Conservation (phyloP, 2,329 filamentous ascomycete species). For the Talaromyces piceae region DNA sequence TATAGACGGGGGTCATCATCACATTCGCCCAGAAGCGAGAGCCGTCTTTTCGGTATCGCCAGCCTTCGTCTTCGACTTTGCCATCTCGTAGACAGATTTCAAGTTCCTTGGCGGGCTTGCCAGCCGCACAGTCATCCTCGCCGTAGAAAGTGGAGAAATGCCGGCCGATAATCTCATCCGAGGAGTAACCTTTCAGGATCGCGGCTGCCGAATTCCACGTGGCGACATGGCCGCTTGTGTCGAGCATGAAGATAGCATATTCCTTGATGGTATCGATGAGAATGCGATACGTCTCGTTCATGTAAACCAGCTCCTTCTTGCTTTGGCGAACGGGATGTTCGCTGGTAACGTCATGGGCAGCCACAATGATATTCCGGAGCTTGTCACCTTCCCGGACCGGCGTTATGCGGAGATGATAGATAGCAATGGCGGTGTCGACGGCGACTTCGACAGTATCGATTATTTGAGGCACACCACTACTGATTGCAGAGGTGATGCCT, state of each 20-base stretch:
- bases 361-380: conserved; percentile 38
- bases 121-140: conserved; percentile 41
- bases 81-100: conserved; percentile 48
- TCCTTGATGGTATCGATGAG: conserved; percentile 55
- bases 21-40: conserved; percentile 55
- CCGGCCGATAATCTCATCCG: conserved; percentile 49
- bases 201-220: conserved; percentile 54
- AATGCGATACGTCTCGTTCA: conserved; percentile 52
- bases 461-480: conserved; percentile 27
- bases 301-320: conserved; percentile 31
- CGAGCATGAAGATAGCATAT: conserved; percentile 57
- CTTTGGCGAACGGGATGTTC: conserved; percentile 21
- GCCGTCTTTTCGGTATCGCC: conserved; percentile 54
- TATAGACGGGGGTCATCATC: conserved; percentile 51
- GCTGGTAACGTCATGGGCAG: conserved; percentile 33
- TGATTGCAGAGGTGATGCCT: conserved; percentile 31
- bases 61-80: conserved; percentile 52
- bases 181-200: conserved; percentile 49
- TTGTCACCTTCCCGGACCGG: conserved; percentile 36
- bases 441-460: conserved; percentile 20
- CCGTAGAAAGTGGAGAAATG: conserved; percentile 54
- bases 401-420: conserved; percentile 29
- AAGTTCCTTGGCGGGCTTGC: conserved; percentile 48
- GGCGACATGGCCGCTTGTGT: conserved; percentile 47
- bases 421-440: conserved; percentile 5